phyloP scores from a whole-genome alignment of 2,329 filamentous ascomycete species.

The Torrubiellomyces zombiae region DNA sequence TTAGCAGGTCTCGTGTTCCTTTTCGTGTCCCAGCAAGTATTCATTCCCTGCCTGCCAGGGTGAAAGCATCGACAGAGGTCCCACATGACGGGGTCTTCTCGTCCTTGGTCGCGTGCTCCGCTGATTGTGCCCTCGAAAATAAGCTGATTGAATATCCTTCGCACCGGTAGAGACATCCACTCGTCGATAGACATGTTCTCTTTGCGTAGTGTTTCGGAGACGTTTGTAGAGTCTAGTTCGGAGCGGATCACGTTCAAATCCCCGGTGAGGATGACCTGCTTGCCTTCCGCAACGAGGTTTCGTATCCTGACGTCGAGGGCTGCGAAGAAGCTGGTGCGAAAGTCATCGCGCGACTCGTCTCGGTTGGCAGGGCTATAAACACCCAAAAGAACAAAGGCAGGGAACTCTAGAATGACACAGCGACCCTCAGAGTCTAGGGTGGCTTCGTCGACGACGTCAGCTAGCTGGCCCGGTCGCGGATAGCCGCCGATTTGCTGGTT shows the following conservation, averaged over 20 bases:
- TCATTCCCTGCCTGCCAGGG: slow-evolving; percentile 72
- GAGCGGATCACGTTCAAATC: slow-evolving; percentile 68
- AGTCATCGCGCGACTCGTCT: slow-evolving; percentile 69
- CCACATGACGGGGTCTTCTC: slow-evolving; percentile 58
- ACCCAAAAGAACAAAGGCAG: slow-evolving; percentile 83
- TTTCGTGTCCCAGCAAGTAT: slow-evolving; percentile 91
- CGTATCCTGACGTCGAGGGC: slow-evolving; percentile 70
- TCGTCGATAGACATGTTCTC: slow-evolving; percentile 50
- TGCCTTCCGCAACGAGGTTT: slow-evolving; percentile 65
- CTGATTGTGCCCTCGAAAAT: slow-evolving; percentile 54
- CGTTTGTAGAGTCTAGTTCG: slow-evolving; percentile 60
- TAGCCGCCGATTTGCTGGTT: slow-evolving; percentile 80
- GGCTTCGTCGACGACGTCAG: slow-evolving; percentile 45
- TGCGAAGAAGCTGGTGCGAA: slow-evolving; percentile 63
- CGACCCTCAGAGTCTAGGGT: slow-evolving; percentile 80
- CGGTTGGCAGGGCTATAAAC: slow-evolving; percentile 84
- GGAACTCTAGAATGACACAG: slow-evolving; percentile 82
- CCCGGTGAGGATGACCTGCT: slow-evolving; percentile 70
- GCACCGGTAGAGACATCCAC: slow-evolving; percentile 54
- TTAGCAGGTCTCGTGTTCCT: slow-evolving; percentile 93
- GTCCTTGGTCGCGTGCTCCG: slow-evolving; percentile 48
- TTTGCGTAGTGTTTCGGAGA: slow-evolving; percentile 55
- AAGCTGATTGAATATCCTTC: slow-evolving; percentile 75
- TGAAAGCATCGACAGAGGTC: slow-evolving; percentile 76
- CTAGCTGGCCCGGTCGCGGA: slow-evolving; percentile 51